Conservation (phyloP, 495 filamentous ascomycete species). For the Articulospora tetracladia region DNA sequence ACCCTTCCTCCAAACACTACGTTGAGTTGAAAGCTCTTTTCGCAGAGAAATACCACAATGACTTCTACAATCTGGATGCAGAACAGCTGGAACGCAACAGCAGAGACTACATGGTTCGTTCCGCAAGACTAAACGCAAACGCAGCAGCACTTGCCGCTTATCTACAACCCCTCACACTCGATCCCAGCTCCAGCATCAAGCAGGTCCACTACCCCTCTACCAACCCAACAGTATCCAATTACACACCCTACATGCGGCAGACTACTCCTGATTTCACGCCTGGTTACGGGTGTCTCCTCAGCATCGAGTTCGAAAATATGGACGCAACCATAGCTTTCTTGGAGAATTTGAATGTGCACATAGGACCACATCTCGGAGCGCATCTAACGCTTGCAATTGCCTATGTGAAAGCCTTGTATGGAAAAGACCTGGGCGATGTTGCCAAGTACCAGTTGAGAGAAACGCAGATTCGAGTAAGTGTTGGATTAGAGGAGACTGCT, state of each 20-base stretch:
- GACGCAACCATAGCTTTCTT: slow-evolving; percentile 33
- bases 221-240: slow-evolving; percentile 27
- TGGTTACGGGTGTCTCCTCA: slow-evolving; percentile 35
- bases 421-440: slow-evolving; percentile 18
- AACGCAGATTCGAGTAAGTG: slow-evolving; percentile 35
- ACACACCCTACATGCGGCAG: slow-evolving; percentile 31
- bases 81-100: slow-evolving; percentile 37
- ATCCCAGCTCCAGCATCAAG: slow-evolving; percentile 27
- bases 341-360: slow-evolving; percentile 36
- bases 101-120: slow-evolving; percentile 36
- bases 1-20: slow-evolving; percentile 32
- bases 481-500: slow-evolving; percentile 37
- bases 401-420: slow-evolving; percentile 37
- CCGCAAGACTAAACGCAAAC: slow-evolving; percentile 39
- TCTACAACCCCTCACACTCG: slow-evolving; percentile 24
- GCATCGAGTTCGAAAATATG: slow-evolving; percentile 37
- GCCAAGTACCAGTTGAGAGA: slow-evolving; percentile 27
- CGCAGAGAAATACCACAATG: slow-evolving; percentile 31
- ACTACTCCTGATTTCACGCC: slow-evolving; percentile 30
- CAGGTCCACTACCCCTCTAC: slow-evolving; percentile 38
- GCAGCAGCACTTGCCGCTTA: slow-evolving; percentile 32
- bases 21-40: slow-evolving; percentile 27
- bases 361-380: slow-evolving; percentile 44
- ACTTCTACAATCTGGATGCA: slow-evolving; percentile 38
- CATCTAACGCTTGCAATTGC: slow-evolving; percentile 39